Base-by-base conservation (phyloP, 1,284 basidiomycete genomes). In the Moesziomyces antarcticus region DNA sequence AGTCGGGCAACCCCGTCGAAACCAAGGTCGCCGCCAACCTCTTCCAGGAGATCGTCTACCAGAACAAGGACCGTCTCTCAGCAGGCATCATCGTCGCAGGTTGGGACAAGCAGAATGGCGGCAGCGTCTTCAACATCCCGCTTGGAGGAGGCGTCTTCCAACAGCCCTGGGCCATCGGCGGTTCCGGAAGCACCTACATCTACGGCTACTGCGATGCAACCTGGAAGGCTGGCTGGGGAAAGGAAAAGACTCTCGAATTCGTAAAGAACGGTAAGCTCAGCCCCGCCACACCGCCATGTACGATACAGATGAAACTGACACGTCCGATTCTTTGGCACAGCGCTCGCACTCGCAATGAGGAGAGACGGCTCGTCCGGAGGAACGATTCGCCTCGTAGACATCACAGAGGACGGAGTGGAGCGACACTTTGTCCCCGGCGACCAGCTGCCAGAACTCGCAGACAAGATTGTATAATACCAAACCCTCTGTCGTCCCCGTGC, bases 161-260 rank as follows among this genome's bases (percentile, higher is more conserved):
- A 56, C 77, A 80, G 50, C 80, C 81, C 1, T 82, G 78, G 81
- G 81, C 81, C 1, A 81, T 82, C 47, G 81, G 82, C 20, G 77
- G 74, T 47, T 97, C 94, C 57, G 97, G 97, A 16, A 97, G 94
- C 44, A 93, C 94, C 13, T 99, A 98, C 85, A 94, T 99, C 20
- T 99, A 99, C 83, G 97, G 96, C 50, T 99, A 97, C 86, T 99
- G 97, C 84, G 97, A 99, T 85, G 93, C 97, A 30, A 98, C 94
- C n/a, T 99, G 93, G 86, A 87, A 89, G 84, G 93, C 96, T 40
- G 93, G 92, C n/a, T 96, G 93, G 95, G 90, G 89, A 4, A 89
- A 89, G 76, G 93, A 94, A 45, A 89, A 98, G 86, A 98, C 95
- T 0, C 86, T 99, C 63, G 88, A 95, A 47, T 99, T 99, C 84